Evolutionary conservation across 805 yeast genomes (phyloP), one percentile per base, ranked within the genome.

Genomic region (Ogataea neopini): DNA sequence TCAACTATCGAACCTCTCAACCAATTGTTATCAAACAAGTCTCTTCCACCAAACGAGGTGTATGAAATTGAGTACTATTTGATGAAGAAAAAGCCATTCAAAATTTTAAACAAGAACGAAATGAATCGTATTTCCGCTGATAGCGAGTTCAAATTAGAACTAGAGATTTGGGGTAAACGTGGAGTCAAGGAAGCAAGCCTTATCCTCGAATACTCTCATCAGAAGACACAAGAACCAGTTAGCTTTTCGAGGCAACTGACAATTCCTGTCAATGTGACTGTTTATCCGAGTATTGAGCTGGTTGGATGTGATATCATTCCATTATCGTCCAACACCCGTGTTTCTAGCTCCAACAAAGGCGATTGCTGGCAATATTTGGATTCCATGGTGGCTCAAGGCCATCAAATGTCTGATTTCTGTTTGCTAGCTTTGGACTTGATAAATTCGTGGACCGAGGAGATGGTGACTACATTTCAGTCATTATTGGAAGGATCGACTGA

Each of bases 281-380:
- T 88, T 1, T 75, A 82, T 51, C 81, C 91, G 2, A 80, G 90
- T 40, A 75, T 87, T 34, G 95, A 87, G 54, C 64, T 88, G 3
- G 83, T 85, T 1, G 83, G 88, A 3, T 85, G 84, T 62, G 96
- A 89, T 58, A 69, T 92, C 4, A 66, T 88, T 13, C 90, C 89
- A 1, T 58, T 85, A 15, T 66, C 68, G 3, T 61, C 67, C 13
- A 55, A 52, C 35, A 58, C 65, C 1, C 52, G 61, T 34, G 48
- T 74, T 23, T 60, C 64, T 11, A 50, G 60, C 6, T 50, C 49
- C 30, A 54, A 52, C 20, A 53, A 49, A 20, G 60, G 62, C 23
- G 54, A 49, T 20, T 62, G 65, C 25, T 63, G 69, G 69, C 47
- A 47, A 17, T 70, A 72, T 30, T 51, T 72, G 32, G 46, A 57